Evolutionary conservation across 2,329 filamentous ascomycete species (phyloP), one percentile per base, ranked within the genome.

Genomic region (Cercospora sp.): DNA sequence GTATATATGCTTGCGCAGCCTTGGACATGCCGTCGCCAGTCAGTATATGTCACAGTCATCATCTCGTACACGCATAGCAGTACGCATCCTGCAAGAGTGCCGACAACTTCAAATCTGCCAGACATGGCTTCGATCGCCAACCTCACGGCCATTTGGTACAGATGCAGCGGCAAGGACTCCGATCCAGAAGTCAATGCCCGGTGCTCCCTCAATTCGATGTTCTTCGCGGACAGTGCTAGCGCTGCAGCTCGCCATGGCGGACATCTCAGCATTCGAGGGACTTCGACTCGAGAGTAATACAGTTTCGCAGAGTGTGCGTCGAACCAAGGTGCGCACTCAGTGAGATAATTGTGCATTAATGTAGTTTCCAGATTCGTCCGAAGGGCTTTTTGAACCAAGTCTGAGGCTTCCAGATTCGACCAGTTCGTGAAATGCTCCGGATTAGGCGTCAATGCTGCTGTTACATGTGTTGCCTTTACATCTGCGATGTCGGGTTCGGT

Each of bases 41-140:
- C 67, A 9, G 55, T 33, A 51, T 69, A 69, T n/a, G 67, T 69
- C 20, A 69, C 64, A 2, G 67, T 69, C 67, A 69, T 69, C 67
- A 69, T 69, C 42, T 69, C 67, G 23, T 69, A 69, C 8, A 67
- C 64, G 9, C 61, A 69, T 6, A 67, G 36, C 12, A 67, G 64
- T 1, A 69, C 67, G 26, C 64, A 69, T 23, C 67, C 67, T 18
- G 67, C 60, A 26, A 69, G 36, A 26, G 67, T 69, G 13, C 67
- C 67, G 7, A 69, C 67, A 8, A 64, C 60, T 20, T 69, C 67
- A 8, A 67, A 67, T 20, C 63, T 63, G 9, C 67, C 67, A 26
- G 64, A 67, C 67, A 69, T 69, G 0, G 67, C 63, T 9, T 69
- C 67, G 18, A 69, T 69, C 8, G 64, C 67, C 31, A 69, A 45